Conservation (phyloP, 2,329 filamentous ascomycete species). For the Colletotrichum sp. region DNA sequence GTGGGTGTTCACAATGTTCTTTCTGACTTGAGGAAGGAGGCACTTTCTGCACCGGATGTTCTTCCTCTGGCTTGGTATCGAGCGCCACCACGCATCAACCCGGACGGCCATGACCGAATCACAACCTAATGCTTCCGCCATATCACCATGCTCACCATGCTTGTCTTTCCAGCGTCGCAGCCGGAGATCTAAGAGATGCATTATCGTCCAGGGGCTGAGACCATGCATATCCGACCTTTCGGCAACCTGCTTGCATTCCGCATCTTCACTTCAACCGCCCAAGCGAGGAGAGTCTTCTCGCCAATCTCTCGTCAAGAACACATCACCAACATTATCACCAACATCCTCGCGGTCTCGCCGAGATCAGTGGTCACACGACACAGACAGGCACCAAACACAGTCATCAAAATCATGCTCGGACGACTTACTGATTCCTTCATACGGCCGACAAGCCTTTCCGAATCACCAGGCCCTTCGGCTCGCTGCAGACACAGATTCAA, state of each 20-base stretch:
- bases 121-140: background rate
- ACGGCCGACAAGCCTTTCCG: background rate
- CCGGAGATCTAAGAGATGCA: background rate
- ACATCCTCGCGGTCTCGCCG: background rate
- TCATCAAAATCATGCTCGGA: background rate
- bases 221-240: background rate
- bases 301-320: background rate
- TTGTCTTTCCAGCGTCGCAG: background rate
- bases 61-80: background rate
- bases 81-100: background rate
- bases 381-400: background rate
- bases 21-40: background rate
- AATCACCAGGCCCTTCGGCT: background rate
- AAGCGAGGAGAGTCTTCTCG: background rate
- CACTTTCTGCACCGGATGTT: background rate
- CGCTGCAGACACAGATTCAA: background rate
- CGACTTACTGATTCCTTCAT: background rate
- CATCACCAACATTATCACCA: background rate
- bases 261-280: background rate
- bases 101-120: background rate
- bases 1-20: background rate
- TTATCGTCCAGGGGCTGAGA: background rate
- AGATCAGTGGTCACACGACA: background rate
- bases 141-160: background rate
- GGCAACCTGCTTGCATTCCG: background rate